These are phyloP conservation scores for Ophiostoma himal-ulmi DNA, from an alignment of 2,329 filamentous ascomycete genomes.

Conservation along the genomic window DNA sequence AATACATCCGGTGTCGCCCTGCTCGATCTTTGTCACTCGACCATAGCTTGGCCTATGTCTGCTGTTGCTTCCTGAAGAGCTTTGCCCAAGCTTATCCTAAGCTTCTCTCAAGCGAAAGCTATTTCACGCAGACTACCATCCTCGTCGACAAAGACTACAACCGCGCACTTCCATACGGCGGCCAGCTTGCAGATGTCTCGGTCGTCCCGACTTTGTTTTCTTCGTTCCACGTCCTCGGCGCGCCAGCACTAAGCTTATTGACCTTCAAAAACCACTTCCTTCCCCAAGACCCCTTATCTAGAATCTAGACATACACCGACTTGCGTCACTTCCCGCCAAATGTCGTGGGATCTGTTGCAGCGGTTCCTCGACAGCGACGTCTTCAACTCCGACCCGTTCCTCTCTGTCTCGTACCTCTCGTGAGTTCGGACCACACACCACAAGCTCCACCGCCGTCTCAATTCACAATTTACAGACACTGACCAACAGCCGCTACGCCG, in stretches of 20 bases:
- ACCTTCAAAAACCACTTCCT: not conserved
- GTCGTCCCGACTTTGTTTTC: conserved; percentile 17
- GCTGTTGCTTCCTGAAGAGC: not conserved
- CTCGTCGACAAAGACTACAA: not conserved
- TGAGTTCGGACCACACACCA: conserved; percentile 38
- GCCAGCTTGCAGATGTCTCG: conserved; percentile 25
- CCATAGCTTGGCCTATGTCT: not conserved
- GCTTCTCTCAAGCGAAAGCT: not conserved
- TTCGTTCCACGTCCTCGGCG: conserved; percentile 18
- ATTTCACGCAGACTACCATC: not conserved
- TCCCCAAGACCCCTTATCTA: not conserved
- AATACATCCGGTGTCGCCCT: not conserved
- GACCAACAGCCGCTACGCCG: conserved; percentile 65
- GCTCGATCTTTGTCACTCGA: not conserved
- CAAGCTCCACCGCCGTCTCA: conserved; percentile 15
- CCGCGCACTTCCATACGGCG: not conserved
- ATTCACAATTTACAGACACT: not conserved
- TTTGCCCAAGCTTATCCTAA: not conserved
- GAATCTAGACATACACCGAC: conserved; percentile 25
- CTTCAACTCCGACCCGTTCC: conserved; percentile 85
- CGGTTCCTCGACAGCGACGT: conserved; percentile 90
- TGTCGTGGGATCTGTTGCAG: conserved; percentile 83
- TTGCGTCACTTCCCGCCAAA: conserved; percentile 31
- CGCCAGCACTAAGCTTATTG: conserved; percentile 15
- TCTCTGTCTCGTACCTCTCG: conserved; percentile 84